Evolutionary conservation across 495 filamentous ascomycete genomes (phyloP).

Genomic region (Aspergillus heteromorphus): DNA sequence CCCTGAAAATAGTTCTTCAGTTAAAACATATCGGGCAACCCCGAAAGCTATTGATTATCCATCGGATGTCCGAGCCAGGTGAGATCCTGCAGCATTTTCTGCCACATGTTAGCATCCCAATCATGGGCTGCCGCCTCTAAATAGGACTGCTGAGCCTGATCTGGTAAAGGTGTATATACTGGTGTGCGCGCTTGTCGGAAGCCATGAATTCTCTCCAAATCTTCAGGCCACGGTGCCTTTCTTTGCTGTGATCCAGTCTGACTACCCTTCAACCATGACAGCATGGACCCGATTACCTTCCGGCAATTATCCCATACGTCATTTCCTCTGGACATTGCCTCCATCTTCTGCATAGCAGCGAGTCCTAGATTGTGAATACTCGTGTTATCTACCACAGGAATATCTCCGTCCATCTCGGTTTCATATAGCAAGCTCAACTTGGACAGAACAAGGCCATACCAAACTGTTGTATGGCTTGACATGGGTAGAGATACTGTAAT

Average conservation of each 20-base stretch:
- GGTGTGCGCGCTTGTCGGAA: no score
- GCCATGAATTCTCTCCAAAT: no score
- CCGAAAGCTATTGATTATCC: no score
- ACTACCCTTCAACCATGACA: constrained; percentile 5
- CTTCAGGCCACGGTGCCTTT: no score
- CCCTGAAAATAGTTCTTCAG: no score
- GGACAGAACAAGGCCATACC: constrained; percentile 4
- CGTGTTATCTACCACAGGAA: no score
- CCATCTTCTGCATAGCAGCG: not conserved
- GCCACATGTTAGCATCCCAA: constrained; percentile 2
- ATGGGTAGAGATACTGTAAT: not conserved
- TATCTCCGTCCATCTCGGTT: no score
- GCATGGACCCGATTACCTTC: not conserved
- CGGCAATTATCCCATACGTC: constrained; percentile 6
- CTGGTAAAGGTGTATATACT: no score
- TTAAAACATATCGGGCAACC: no score
- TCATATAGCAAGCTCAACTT: constrained; percentile 5
- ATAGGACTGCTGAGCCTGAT: no score
- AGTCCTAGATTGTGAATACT: not conserved
- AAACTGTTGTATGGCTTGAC: not conserved
- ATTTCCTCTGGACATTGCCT: not conserved
- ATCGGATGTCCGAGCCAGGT: constrained; percentile 5
- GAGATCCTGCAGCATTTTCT: constrained; percentile 7
- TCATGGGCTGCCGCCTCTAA: not conserved
- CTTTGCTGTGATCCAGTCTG: not conserved